Evolutionary conservation across 352 stramenopile genomes (phyloP), one percentile per base, ranked within the genome.

Genomic region (Globisporangium acanthophoron): DNA sequence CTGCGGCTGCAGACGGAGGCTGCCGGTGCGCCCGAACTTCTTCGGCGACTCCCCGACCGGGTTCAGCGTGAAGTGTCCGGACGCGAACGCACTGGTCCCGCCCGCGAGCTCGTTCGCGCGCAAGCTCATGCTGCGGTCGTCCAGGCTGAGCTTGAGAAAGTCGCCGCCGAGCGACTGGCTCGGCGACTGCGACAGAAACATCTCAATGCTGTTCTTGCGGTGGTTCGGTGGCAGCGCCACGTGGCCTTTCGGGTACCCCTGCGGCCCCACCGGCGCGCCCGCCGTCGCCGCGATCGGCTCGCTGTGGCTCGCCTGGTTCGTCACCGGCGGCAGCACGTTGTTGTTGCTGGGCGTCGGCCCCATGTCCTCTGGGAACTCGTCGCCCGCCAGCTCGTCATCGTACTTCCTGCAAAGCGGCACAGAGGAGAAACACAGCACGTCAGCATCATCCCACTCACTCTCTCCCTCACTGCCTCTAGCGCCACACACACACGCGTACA

Each of bases 171-270:
- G 64, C 18, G 82, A 81, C 55, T 93, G 84, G 45, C 76, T 89
- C 1, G 84, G 84, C 53, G 79, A 90, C 63, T 91, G 84, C 62
- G 84, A 93, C 3, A 93, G 65, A 73, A 93, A 93, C 81, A 93
- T 90, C 64, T 93, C 84, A 39, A 93, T 90, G 66, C 79, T 90
- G 71, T 87, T 93, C 71, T 93, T 93, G 45, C 84, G 79, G 45
- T 74, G 80, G 24, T 65, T 76, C n/a, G 73, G 67, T 52, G 71
- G 54, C 27, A 61, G 52, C 13, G 29, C 48, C 29, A 6, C 31
- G 49, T 15, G 16, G 31, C 21, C 46, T 41, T 18, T 12, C 35
- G 35, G 35, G 35, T 40, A 15, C 5, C 35, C 35, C 35, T 40
- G 8, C 35, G 35, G 5, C 5, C 35, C 35, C 37, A 18, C 37